phyloP scores from a whole-genome alignment of 768 basidiomycete genomes.

The Mycena crocata region DNA sequence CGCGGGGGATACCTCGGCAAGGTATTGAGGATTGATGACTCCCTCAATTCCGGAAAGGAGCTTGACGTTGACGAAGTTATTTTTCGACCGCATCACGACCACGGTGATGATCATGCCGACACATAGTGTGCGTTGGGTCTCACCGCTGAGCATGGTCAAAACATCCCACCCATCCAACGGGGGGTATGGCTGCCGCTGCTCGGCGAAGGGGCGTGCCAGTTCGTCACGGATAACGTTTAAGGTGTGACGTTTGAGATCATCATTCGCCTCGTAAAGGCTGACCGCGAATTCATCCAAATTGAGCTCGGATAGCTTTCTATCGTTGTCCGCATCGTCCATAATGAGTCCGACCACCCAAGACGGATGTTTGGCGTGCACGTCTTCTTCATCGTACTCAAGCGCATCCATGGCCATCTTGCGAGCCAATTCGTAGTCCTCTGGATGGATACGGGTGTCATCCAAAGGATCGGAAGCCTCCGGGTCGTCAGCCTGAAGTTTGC shows the following conservation, averaged over 20 bases:
- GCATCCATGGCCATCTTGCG: slow-evolving; percentile 99
- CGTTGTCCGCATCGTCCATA: slow-evolving; percentile 85
- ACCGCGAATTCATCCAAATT: slow-evolving; percentile 97
- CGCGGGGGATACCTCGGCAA: slow-evolving; percentile 66
- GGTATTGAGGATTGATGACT: slow-evolving; percentile 68
- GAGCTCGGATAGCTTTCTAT: slow-evolving; percentile 86
- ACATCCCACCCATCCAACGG: slow-evolving; percentile 81
- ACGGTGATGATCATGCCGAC: slow-evolving; percentile 87
- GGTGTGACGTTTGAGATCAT: slow-evolving; percentile 89
- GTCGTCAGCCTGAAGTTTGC: slow-evolving; percentile 75
- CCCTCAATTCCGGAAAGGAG: slow-evolving; percentile 97
- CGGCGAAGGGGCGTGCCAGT: slow-evolving; percentile 82
- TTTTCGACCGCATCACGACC: slow-evolving; percentile 67
- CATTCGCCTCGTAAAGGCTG: slow-evolving; percentile 86
- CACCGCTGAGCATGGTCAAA: slow-evolving; percentile 95
- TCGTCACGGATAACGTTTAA: slow-evolving; percentile 91
- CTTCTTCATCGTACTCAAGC: slow-evolving; percentile 97
- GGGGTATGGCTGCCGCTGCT: slow-evolving; percentile 74
- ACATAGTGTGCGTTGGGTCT: slow-evolving; percentile 82
- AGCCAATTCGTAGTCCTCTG: slow-evolving; percentile 97
- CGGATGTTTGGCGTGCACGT: slow-evolving; percentile 91
- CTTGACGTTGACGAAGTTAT: slow-evolving; percentile 67
- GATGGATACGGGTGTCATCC: slow-evolving; percentile 96
- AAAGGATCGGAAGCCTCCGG: slow-evolving; percentile 87
- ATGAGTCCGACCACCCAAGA: slow-evolving; percentile 89